Conservation (phyloP, 768 basidiomycete genomes). For the Kwoniella dejecticola region DNA sequence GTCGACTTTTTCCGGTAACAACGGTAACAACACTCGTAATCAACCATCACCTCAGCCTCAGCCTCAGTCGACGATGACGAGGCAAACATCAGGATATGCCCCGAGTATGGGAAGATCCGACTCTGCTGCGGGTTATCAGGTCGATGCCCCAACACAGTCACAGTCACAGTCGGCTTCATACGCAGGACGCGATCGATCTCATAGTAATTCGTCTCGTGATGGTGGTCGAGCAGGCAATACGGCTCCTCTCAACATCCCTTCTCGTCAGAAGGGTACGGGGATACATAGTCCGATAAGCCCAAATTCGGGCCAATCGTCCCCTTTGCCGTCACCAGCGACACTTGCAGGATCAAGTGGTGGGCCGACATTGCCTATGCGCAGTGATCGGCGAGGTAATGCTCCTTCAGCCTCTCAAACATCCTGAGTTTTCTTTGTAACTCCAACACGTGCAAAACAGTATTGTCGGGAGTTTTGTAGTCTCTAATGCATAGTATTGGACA, state of each 20-base stretch:
- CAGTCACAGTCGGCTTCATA: too few relatives aligned
- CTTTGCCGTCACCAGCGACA: too few relatives aligned
- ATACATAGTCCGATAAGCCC: not conserved
- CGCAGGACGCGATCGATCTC: not conserved
- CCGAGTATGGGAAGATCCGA: conserved; percentile 2
- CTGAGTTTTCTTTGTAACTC: too few relatives aligned
- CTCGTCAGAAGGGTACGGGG: not conserved
- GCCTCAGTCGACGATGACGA: not conserved
- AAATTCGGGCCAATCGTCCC: not conserved
- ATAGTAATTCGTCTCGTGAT: not conserved
- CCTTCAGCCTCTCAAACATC: too few relatives aligned
- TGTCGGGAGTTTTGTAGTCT: too few relatives aligned
- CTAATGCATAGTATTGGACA: too few relatives aligned
- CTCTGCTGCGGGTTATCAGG: not conserved
- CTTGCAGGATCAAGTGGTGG: too few relatives aligned
- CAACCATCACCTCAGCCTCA: conserved; percentile 28
- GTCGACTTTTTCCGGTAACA: too few relatives aligned
- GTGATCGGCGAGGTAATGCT: not conserved
- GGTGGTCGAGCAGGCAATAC: conserved; percentile 4
- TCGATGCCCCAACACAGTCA: not conserved
- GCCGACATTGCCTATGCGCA: conserved; percentile 5
- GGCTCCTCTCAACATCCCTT: conserved; percentile 17
- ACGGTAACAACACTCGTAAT: conserved; percentile 24
- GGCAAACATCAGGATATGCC: conserved; percentile 3
- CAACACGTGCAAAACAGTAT: too few relatives aligned